Evolutionary conservation across 1,284 basidiomycete genomes (phyloP).

Genomic region (Marasmius fiardii): DNA sequence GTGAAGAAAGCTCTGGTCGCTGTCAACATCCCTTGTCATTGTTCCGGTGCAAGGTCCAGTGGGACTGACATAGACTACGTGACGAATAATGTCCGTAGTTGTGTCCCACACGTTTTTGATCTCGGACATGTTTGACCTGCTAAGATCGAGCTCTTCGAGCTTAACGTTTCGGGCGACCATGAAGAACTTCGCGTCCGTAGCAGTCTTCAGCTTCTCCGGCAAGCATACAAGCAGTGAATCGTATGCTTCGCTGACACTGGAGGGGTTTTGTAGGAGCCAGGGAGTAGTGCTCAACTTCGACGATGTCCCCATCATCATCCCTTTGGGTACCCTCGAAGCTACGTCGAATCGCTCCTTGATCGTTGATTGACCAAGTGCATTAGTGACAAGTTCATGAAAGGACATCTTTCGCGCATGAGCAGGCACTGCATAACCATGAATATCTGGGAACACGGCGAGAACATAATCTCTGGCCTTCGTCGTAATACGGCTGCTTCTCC

Average conservation of each 20-base stretch:
- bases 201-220: background rate
- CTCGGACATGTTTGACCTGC: background rate
- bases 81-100: background rate
- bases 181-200: background rate
- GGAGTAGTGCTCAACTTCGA: background rate
- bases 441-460: background rate
- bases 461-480: background rate
- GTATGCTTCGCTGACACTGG: background rate
- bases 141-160: background rate
- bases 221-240: background rate
- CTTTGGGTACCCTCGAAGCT: background rate
- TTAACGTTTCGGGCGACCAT: background rate
- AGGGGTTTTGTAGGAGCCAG: background rate
- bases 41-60: slow-evolving; percentile 1
- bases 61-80: background rate
- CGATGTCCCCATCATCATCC: background rate
- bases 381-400: background rate
- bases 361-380: background rate
- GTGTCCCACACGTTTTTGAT: background rate
- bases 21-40: background rate
- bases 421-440: background rate
- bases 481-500: background rate
- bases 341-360: background rate
- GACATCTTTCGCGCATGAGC: background rate
- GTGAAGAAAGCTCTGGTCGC: background rate